Conservation (phyloP, 305 asterid species). For the Fraxinus platypoda region DNA sequence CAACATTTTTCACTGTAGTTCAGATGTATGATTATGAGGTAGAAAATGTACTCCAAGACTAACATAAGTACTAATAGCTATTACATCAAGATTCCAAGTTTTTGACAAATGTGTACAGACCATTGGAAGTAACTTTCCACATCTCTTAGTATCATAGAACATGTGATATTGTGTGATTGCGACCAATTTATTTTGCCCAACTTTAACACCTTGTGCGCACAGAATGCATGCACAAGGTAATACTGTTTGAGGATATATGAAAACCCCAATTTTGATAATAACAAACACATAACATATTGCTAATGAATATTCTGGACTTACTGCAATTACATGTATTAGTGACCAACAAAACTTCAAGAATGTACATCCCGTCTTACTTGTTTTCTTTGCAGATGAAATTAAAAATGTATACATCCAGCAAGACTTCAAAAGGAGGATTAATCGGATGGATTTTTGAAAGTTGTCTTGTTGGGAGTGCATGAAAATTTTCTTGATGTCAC, state of each 20-base stretch:
- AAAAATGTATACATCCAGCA: not conserved
- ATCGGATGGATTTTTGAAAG: not conserved
- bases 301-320: not conserved
- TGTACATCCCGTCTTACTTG: not conserved
- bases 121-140: not conserved
- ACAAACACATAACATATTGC: not conserved
- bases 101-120: not conserved
- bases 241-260: not conserved
- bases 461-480: not conserved
- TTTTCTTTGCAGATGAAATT: not conserved
- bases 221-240: not conserved
- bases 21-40: not conserved
- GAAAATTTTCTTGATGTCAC: not conserved
- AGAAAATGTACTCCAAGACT: not conserved
- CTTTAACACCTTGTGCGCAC: not conserved
- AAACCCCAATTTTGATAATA: not conserved
- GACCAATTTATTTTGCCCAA: not conserved
- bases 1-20: not conserved
- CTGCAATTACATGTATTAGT: not conserved
- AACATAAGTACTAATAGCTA: not conserved
- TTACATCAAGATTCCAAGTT: not conserved
- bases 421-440: not conserved
- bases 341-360: not conserved
- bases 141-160: not conserved
- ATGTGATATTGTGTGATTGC: not conserved